Evolutionary conservation across 2,329 filamentous ascomycete species (phyloP).

Genomic region (Dissoconium aciculare): DNA sequence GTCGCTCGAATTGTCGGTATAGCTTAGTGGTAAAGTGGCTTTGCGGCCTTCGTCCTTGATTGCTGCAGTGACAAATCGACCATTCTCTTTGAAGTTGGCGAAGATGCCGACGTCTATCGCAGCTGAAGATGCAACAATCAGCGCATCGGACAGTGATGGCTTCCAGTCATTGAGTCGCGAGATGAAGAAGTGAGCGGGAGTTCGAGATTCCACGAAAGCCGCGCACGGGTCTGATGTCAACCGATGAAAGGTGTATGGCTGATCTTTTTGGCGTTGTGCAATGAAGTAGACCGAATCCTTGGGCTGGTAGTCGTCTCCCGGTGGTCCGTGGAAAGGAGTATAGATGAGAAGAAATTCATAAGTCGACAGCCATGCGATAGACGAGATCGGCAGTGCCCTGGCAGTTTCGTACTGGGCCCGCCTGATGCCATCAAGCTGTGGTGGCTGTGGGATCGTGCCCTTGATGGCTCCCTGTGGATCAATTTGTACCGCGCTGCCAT

Average conservation of each 20-base stretch:
- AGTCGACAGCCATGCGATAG: conserved; percentile 72
- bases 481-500: conserved; percentile 72
- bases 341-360: conserved; percentile 53
- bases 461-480: conserved; percentile 65
- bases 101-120: conserved; percentile 67
- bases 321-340: conserved; percentile 35
- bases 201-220: conserved; percentile 40
- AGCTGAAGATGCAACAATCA: conserved; percentile 70
- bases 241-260: conserved; percentile 56
- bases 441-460: conserved; percentile 63
- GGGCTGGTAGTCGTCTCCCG: conserved; percentile 7
- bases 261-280: conserved; percentile 47
- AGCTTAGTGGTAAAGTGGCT: conserved; percentile 50
- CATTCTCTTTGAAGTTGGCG: conserved; percentile 48
- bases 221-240: conserved; percentile 54
- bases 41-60: conserved; percentile 60
- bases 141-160: conserved; percentile 62
- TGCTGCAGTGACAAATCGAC: not conserved
- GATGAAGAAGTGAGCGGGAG: conserved; percentile 62
- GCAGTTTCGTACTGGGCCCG: conserved; percentile 27
- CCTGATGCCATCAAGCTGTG: conserved; percentile 36
- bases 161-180: conserved; percentile 65
- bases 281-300: conserved; percentile 58
- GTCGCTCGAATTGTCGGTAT: conserved; percentile 51
- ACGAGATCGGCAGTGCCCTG: conserved; percentile 23